Conservation (phyloP, 768 basidiomycete species). For the Rhodotorula paludigena region DNA sequence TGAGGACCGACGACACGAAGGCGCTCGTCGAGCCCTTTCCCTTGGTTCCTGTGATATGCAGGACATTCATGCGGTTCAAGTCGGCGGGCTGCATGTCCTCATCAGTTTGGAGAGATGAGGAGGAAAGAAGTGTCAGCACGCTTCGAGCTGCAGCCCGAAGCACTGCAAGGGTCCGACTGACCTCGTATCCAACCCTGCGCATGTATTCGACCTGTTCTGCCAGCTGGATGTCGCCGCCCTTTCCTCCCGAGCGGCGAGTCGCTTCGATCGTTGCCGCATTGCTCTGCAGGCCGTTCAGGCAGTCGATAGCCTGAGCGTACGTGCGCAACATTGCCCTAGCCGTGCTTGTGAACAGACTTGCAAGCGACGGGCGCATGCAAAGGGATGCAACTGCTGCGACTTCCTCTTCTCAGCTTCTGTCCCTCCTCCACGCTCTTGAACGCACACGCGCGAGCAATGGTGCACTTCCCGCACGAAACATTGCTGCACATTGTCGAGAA, state of each 20-base stretch:
- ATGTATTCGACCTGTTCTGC: constrained; percentile 89
- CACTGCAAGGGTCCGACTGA: constrained; percentile 48
- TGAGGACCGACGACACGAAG: constrained; percentile 78
- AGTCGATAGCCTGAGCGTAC: constrained; percentile 48
- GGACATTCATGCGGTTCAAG: constrained; percentile 80
- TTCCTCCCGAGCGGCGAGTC: constrained; percentile 65
- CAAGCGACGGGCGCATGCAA: neutral
- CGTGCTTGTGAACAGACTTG: neutral
- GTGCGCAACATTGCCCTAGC: neutral
- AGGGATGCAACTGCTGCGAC: neutral
- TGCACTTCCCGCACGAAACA: no score
- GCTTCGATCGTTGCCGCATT: constrained; percentile 91
- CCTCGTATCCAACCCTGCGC: constrained; percentile 75
- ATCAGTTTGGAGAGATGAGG: constrained; percentile 29
- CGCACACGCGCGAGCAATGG: no score
- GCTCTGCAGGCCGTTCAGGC: constrained; percentile 58
- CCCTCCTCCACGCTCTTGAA: no score
- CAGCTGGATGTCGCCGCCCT: constrained; percentile 61
- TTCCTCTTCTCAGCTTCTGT: neutral
- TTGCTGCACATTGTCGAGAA: no score
- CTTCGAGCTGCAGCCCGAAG: neutral
- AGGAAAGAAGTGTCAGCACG: neutral
- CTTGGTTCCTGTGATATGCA: constrained; percentile 96
- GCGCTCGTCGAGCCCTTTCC: constrained; percentile 97
- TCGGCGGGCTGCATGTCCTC: constrained; percentile 66